Percentiles rank a stretch among this genome's conserved stretches.
phyloP scores from a whole-genome alignment of 148 eudicot species.

The Rheum nobile region DNA sequence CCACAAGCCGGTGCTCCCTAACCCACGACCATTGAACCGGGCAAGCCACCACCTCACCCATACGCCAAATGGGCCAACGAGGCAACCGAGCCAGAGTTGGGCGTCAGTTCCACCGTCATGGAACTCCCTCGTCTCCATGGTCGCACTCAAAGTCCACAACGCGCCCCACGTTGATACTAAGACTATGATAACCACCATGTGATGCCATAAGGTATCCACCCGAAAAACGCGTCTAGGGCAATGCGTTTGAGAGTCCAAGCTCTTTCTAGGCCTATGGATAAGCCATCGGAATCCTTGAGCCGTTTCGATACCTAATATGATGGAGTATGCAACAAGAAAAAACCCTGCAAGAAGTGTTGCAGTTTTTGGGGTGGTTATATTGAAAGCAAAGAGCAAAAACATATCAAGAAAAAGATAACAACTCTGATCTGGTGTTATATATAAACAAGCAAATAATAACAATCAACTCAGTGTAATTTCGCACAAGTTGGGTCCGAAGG shows the following conservation, averaged over 20 bases:
- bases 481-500: no score
- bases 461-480: no score
- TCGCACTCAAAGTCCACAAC: slow-evolving; percentile 45
- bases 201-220: slow-evolving; percentile 16
- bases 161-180: slow-evolving; percentile 28
- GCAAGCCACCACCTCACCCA: slow-evolving; percentile 92
- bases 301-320: slow-evolving; percentile 52
- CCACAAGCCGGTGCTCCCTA: slow-evolving; percentile 36
- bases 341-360: slow-evolving; percentile 50
- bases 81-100: slow-evolving; percentile 68
- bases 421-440: no score
- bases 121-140: slow-evolving; percentile 38
- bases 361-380: no score
- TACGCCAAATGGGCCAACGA: slow-evolving; percentile 77
- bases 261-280: slow-evolving; percentile 2
- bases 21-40: slow-evolving; percentile 66
- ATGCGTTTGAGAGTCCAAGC: slow-evolving; percentile 4
- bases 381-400: no score
- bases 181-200: slow-evolving; percentile 19
- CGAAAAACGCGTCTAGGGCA: slow-evolving; percentile 8
- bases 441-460: no score
- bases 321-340: slow-evolving; percentile 52
- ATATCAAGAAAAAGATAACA: no score
- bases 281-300: slow-evolving; percentile 45
- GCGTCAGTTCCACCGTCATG: slow-evolving; percentile 40